Base-by-base conservation (phyloP, 2,329 filamentous ascomycete species). In the Ceratocystis destructans region DNA sequence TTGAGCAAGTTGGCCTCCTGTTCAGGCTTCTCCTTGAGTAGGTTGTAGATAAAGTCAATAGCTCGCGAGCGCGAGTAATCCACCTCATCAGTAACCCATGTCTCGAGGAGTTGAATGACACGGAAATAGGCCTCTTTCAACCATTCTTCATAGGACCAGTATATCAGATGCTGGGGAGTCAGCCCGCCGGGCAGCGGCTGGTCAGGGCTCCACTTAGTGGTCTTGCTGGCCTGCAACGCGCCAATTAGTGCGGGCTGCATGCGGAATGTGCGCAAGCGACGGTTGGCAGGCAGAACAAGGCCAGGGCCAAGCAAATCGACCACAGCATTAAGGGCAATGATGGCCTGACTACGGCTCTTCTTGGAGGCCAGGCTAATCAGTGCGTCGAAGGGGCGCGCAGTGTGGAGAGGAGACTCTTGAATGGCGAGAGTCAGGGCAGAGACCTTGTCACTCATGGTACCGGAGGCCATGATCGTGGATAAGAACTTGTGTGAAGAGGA, bases 351-450 rank as follows among this genome's bases (percentile, higher is more conserved):
- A 74, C 95, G 88, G 73, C 90, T 97, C 76, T 91, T 90, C 77
- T 99, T 99, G 72, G 86, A 87, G n/a, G 92, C 90, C 55, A 99
- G 78, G 1, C 78, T 83, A 70, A 97, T 80, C 61, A 99, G 79
- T 69, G 85, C 90, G 71, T 97, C 93, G 69, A 97, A 86, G 0
- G 92, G 88, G 73, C 94, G 93, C 69, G 85, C 87, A 69, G 92
- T 97, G 76, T 99, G 94, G 64, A 97, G 78, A 20, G 94, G 94
- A 7, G 95, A 97, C 76, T 99, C 94, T 77, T 99, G 95, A 12
- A 96, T 86, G 66, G 94, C 88, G 71, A 99, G 80, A 3, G 94
- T 99, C 72, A 99, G 79, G 2, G 94, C 95, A 2, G 94, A 99
- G 55, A 97, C 88, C 75, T 96, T 97, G 75, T 99, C 94, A 66